Evolutionary conservation across 176 grass and related monocot genomes (phyloP).

Genomic region (Ensete glaucum): DNA sequence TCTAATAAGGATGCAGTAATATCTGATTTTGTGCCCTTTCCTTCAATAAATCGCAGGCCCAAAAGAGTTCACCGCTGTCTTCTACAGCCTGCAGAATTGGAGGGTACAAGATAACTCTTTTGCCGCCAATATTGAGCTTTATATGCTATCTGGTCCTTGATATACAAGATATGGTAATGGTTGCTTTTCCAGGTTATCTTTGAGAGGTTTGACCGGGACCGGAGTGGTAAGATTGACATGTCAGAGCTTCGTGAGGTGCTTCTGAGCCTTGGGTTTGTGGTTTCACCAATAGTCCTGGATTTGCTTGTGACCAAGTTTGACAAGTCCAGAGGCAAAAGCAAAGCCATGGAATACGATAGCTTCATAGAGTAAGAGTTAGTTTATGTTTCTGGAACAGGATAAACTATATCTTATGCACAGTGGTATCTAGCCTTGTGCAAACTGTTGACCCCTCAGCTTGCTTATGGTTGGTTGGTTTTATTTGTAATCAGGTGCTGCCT

Average conservation of each 20-base stretch:
- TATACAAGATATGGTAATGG: background rate
- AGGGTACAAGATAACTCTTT: slow-evolving; percentile 43
- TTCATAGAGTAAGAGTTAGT: slow-evolving; percentile 80
- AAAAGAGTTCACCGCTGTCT: slow-evolving; percentile 82
- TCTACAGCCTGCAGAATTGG: slow-evolving; percentile 97
- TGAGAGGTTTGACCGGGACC: slow-evolving; percentile 88
- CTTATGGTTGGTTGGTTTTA: slow-evolving; percentile 13
- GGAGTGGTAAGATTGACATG: slow-evolving; percentile 71
- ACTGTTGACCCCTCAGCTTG: background rate
- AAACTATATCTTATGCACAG: too few species aligned
- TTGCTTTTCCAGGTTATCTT: slow-evolving; percentile 52
- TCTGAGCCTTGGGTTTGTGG: slow-evolving; percentile 79
- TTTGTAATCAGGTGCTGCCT: slow-evolving; percentile 68
- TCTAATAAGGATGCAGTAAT: background rate
- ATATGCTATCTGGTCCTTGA: background rate
- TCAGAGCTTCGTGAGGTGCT: slow-evolving; percentile 83
- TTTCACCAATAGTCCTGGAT: slow-evolving; percentile 69
- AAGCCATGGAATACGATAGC: slow-evolving; percentile 87
- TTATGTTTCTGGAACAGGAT: background rate
- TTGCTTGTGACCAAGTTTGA: slow-evolving; percentile 89
- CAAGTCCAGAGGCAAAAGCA: slow-evolving; percentile 78
- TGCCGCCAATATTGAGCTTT: background rate
- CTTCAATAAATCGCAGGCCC: slow-evolving; percentile 40
- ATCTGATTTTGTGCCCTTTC: background rate
- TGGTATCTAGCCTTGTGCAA: too few species aligned